phyloP scores from a whole-genome alignment of 1,139 yeast species.

The Candida pseudoviswanathii region DNA sequence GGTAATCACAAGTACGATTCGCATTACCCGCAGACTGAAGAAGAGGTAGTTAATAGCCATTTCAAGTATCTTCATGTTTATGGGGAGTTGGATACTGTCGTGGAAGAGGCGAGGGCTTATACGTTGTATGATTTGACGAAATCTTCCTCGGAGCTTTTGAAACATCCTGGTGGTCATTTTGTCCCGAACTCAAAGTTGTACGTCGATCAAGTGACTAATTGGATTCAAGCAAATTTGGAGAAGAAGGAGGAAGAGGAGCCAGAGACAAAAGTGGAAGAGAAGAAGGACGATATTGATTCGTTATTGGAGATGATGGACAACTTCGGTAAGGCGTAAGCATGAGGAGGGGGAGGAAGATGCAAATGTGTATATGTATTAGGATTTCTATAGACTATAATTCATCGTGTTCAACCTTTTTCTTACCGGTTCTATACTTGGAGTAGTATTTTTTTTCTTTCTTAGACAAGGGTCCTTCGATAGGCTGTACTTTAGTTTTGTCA shows the following conservation, averaged over 20 bases:
- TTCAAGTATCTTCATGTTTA: conserved; percentile 66
- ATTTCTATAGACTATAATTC: conserved; percentile 25
- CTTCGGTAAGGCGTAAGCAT: conserved; percentile 26
- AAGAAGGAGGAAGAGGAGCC: conserved; percentile 17
- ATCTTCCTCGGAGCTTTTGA: conserved; percentile 48
- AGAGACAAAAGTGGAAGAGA: conserved; percentile 18
- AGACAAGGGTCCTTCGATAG: conserved; percentile 45
- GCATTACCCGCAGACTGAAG: conserved; percentile 34
- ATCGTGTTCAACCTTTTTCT: conserved; percentile 34
- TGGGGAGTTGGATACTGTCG: conserved; percentile 89
- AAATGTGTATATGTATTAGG: not conserved
- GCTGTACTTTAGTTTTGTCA: conserved; percentile 26
- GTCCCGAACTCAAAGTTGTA: conserved; percentile 73
- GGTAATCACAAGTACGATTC: conserved; percentile 28
- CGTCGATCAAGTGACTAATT: conserved; percentile 57
- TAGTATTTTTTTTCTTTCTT: conserved; percentile 34
- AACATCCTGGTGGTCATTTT: conserved; percentile 86
- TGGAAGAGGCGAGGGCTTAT: conserved; percentile 70
- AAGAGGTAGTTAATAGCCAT: conserved; percentile 15
- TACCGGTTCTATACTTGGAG: conserved; percentile 33
- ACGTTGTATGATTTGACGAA: conserved; percentile 57
- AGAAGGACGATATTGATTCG: conserved; percentile 33
- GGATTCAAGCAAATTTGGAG: conserved; percentile 41
- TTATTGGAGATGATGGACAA: conserved; percentile 42
- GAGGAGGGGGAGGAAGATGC: not conserved